A percentile compares a stretch with the other conserved stretches of the same genome.
Evolutionary conservation across 257 asterid species (phyloP).

Genomic region (Plantago major): DNA sequence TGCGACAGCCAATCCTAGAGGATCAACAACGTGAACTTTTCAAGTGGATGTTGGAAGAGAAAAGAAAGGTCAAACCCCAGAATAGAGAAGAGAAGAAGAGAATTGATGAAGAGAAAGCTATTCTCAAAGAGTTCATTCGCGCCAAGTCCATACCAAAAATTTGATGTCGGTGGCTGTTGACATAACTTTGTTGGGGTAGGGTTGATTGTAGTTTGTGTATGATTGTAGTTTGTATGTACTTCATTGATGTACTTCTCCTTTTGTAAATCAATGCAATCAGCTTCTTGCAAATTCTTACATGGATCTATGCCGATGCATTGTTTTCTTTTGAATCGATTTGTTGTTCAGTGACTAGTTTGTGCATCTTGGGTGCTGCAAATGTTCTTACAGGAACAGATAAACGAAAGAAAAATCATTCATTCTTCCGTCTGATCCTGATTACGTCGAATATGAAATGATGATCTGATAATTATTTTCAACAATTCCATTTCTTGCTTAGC

Average conservation of each 20-base stretch:
- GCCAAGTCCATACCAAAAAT: slow-evolving; percentile 40
- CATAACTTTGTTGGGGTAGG: slow-evolving; percentile 15
- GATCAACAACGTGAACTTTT: slow-evolving; percentile 57
- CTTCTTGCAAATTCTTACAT: background rate
- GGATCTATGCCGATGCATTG: too few relatives aligned
- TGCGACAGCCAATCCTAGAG: slow-evolving; percentile 42
- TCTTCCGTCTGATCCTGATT: too few relatives aligned
- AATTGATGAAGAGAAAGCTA: slow-evolving; percentile 58
- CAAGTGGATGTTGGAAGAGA: slow-evolving; percentile 76
- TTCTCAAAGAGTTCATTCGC: slow-evolving; percentile 53
- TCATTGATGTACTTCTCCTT: slow-evolving; percentile 1
- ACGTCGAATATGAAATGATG: too few relatives aligned
- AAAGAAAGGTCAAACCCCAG: slow-evolving; percentile 49
- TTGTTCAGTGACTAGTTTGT: too few relatives aligned
- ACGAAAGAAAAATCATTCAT: too few relatives aligned
- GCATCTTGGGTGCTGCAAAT: too few relatives aligned
- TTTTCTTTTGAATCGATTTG: too few relatives aligned
- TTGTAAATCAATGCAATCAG: background rate
- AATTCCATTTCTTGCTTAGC: too few relatives aligned
- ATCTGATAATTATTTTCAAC: too few relatives aligned
- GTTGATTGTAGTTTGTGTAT: slow-evolving; percentile 9
- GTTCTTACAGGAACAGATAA: too few relatives aligned
- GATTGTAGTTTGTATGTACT: too few relatives aligned
- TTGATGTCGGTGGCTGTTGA: slow-evolving; percentile 18
- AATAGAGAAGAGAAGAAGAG: slow-evolving; percentile 46